Percentiles rank a stretch among this genome's conserved stretches.
phyloP scores from a whole-genome alignment of 768 basidiomycete species.

The Gymnopilus junonius region DNA sequence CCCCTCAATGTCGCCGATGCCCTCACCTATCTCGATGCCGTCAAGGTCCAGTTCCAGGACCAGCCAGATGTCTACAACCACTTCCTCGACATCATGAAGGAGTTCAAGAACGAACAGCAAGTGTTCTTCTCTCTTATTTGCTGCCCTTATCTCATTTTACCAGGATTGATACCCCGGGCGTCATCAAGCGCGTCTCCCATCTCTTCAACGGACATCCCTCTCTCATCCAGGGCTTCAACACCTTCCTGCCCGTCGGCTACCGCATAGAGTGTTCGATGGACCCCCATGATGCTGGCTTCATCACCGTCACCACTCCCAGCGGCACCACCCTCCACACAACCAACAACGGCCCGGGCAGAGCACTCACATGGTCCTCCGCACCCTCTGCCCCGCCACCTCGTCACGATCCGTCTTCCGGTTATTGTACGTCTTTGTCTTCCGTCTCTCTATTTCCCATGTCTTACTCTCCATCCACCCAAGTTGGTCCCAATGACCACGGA shows the following conservation, averaged over 20 bases:
- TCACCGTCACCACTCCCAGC: constrained; percentile 78
- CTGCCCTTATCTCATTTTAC: neutral
- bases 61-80: neutral
- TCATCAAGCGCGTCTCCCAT: constrained; percentile 75
- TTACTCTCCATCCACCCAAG: neutral
- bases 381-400: no score
- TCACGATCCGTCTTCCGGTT: no score
- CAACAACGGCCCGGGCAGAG: constrained; percentile 43
- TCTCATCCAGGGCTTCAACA: constrained; percentile 98
- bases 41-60: neutral
- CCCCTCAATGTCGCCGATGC: no score
- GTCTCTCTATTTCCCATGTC: neutral
- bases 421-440: constrained; percentile 10
- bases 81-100: neutral
- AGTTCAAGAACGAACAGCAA: neutral
- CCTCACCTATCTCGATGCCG: neutral
- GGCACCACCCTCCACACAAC: constrained; percentile 66
- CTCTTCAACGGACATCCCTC: constrained; percentile 89
- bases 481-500: constrained; percentile 3
- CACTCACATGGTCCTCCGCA: constrained; percentile 43
- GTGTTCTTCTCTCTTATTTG: neutral
- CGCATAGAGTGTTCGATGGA: constrained; percentile 83
- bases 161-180: constrained; percentile 93
- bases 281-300: constrained; percentile 61
- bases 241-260: constrained; percentile 93